Evolutionary conservation across 129 eudicot genomes (phyloP).

Genomic region (Chrysanthemum makinoi): DNA sequence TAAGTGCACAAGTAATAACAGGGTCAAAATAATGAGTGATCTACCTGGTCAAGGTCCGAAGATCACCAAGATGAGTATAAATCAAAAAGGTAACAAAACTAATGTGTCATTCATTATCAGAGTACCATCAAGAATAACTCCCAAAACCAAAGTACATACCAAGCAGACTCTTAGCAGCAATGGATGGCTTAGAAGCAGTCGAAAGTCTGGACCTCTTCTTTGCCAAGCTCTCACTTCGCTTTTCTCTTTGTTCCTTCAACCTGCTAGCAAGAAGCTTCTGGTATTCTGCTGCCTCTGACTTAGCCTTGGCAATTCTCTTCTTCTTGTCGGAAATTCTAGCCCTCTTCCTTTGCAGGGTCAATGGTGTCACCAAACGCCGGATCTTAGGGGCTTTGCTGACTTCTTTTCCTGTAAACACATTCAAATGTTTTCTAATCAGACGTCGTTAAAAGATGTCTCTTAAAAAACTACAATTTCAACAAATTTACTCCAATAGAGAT

Average conservation of each 20-base stretch:
- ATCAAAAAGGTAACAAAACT: not conserved
- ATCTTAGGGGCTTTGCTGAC: constrained; percentile 82
- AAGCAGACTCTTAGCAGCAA: constrained; percentile 36
- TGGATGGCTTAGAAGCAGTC: constrained; percentile 70
- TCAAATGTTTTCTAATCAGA: not conserved
- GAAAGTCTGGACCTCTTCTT: constrained; percentile 80
- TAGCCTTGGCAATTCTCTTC: constrained; percentile 58
- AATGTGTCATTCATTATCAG: constrained; percentile 3
- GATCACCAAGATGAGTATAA: too few species aligned
- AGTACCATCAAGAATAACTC: constrained; percentile 18
- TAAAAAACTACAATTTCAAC: not conserved
- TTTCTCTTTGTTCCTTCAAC: constrained; percentile 81
- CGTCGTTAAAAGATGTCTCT: too few species aligned
- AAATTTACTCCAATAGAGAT: not conserved
- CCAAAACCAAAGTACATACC: constrained; percentile 19
- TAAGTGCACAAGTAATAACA: too few species aligned
- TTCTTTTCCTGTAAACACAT: constrained; percentile 50
- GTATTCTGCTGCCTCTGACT: constrained; percentile 84
- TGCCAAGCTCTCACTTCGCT: constrained; percentile 83
- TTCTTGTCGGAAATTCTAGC: constrained; percentile 52
- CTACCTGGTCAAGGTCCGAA: too few species aligned
- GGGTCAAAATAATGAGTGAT: too few species aligned
- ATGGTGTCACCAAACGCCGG: constrained; percentile 82
- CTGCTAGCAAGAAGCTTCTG: constrained; percentile 77
- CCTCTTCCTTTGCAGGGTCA: constrained; percentile 82